Base-by-base conservation (phyloP, 169 alveolate species). In the Eimeria mitis region DNA sequence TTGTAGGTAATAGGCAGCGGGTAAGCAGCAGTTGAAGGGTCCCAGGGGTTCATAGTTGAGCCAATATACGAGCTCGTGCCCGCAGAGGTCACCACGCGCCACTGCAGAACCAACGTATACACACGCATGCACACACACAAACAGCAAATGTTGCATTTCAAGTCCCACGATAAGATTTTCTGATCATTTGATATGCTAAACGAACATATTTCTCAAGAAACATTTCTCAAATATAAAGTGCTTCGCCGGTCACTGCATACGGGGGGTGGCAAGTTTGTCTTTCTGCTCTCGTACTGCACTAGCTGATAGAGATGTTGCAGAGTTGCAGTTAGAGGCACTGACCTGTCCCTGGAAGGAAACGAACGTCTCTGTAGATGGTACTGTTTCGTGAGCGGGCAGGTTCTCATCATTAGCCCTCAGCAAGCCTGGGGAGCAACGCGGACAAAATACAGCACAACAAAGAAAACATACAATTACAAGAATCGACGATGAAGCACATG, bases 31-130 rank as follows among this genome's bases (percentile, higher is more conserved):
- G 92, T 85, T 2, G 92, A 59, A 19, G 92, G 92, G 47, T 85
- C 92, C 79, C 81, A 85, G 9, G 92, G 92, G 47, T 85, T 85
- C 92, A 85, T 85, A 19, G 79, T 85, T 3, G 79, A 19, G 37
- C 92, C 92, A 11, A 63, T 85, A 47, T 85, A 85, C 56, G 92
- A 85, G 23, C 79, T 85, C 16, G 92, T 85, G 3, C 92, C 92
- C 13, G 92, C 81, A 14, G 92, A 85, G 23, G 92, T 85, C 79
- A 85, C 92, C 37, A 85, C 92, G 56, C 92, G 79, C 92, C 92
- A 85, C 92, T 85, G 92, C 56, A 42, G 56, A 78, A 44, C 31
- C 7, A 49, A 25, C 44, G 44, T 76, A 65, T n/a, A 65, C 42
- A 40, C 61, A 44, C 25, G 44, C 73, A 54, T 37, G 54, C 68